Evolutionary conservation across 768 basidiomycete species (phyloP).

Genomic region (Gautieria morchelliformis): DNA sequence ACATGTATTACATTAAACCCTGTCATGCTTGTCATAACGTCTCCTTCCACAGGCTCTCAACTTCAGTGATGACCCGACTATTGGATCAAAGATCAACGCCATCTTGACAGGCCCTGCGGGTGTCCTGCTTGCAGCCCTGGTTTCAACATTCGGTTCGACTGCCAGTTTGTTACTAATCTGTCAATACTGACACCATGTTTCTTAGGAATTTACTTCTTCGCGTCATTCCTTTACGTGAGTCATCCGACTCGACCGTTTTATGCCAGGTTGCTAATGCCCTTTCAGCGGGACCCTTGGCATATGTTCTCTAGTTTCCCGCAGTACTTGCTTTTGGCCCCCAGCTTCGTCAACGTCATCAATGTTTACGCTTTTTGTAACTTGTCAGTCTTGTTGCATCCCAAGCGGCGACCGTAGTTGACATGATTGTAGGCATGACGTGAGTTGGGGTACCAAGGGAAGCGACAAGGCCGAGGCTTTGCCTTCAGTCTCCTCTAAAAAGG

Average conservation of each 20-base stretch:
- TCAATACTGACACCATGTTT: conserved; percentile 8
- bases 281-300: conserved; percentile 92
- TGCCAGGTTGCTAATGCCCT: neutral
- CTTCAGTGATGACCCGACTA: conserved; percentile 20
- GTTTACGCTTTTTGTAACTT: conserved; percentile 97
- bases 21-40: neutral
- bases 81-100: conserved; percentile 38
- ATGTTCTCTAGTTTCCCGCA: conserved; percentile 93
- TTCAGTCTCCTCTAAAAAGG: conserved; percentile 77
- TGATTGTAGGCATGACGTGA: conserved; percentile 39
- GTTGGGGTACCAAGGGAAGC: conserved; percentile 92
- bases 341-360: conserved; percentile 91
- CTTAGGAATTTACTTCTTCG: conserved; percentile 66
- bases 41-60: conserved; percentile 10
- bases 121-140: conserved; percentile 74
- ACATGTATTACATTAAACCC: neutral
- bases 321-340: conserved; percentile 82
- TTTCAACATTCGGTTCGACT: conserved; percentile 71
- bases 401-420: neutral
- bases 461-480: conserved; percentile 92
- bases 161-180: neutral
- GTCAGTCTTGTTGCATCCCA: conserved; percentile 41
- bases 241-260: neutral
- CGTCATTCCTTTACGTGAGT: conserved; percentile 81
- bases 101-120: conserved; percentile 74